Base-by-base conservation (phyloP, 306 rosid genomes). In the Prosopis cineraria region DNA sequence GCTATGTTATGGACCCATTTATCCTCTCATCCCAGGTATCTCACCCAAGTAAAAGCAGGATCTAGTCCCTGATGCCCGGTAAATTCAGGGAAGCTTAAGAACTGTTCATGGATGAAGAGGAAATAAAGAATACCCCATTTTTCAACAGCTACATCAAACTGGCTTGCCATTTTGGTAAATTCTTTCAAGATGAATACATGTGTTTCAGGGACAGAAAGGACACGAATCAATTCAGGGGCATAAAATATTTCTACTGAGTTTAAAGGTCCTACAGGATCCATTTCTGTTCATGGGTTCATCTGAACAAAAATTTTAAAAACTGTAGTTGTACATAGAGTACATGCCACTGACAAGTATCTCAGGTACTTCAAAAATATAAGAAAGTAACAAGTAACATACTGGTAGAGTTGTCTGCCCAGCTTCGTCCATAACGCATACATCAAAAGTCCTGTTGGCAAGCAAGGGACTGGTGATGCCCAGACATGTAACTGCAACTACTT, bases 361-460 rank as follows among this genome's bases (percentile, higher is more conserved):
- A 73, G 36, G 10, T 40, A 69, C 14, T 12, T 22, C 37, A 66
- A 78, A 78, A 77, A 65, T n/a, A 70, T 37, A 70, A 17, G 10
- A 85, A 66, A 68, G 68, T 62, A 59, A 79, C 34, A 71, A 71
- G 27, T 43, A 73, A 78, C 97, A 62, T 90, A 94, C 98, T 16
- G 98, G 98, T 76, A 92, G 87, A 72, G 97, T 90, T 64, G 94
- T 94, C 88, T 94, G 98, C 69, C 98, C 98, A 71, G 98, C 98
- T 88, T 94, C 98, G 78, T 94, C 98, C 98, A 94, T 94, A 68
- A 94, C 92, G 92, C 97, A 94, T 79, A 94, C 91, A 75, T 94
- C 98, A 74, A 94, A 94, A 80, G 83, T 90, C 88, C 66, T 88
- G 78, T 87, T 87, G 79, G 88, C 84, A 55, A 94, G 97, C 86